These are phyloP conservation scores for Oryza meridionalis DNA, from an alignment of 176 grass and related monocot genomes.

Conservation along the genomic window DNA sequence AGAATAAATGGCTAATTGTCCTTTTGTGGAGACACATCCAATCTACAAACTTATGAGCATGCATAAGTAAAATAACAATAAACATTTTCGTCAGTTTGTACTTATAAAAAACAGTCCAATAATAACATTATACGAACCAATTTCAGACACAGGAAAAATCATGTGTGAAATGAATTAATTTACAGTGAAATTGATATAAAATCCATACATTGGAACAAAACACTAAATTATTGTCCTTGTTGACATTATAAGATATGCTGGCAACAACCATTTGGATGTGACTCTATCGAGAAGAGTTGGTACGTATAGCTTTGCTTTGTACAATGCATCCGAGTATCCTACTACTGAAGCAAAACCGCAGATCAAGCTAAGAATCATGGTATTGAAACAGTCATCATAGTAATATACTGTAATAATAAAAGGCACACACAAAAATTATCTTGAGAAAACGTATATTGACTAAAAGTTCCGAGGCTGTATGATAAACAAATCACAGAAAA, in stretches of 20 bases:
- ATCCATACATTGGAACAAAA: neutral
- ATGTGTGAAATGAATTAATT: neutral
- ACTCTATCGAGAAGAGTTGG: neutral
- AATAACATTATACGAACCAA: neutral
- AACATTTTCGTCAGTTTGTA: neutral
- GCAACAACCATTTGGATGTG: neutral
- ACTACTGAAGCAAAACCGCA: constrained; percentile 17
- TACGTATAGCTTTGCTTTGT: constrained; percentile 5
- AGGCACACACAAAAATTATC: neutral
- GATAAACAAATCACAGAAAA: neutral
- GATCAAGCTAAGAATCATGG: constrained; percentile 34
- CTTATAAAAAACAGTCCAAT: neutral
- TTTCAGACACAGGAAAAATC: neutral
- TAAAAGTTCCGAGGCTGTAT: neutral
- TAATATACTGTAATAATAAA: neutral
- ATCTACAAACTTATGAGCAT: neutral
- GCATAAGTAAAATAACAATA: neutral
- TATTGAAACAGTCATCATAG: neutral
- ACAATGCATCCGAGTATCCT: neutral
- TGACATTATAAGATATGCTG: neutral
- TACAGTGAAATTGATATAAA: neutral
- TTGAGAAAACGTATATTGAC: constrained; percentile 4
- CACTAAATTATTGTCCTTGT: neutral
- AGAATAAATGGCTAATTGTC: neutral
- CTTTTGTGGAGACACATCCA: neutral